Conservation (phyloP, 257 asterid species). For the Solanum clarkiae region DNA sequence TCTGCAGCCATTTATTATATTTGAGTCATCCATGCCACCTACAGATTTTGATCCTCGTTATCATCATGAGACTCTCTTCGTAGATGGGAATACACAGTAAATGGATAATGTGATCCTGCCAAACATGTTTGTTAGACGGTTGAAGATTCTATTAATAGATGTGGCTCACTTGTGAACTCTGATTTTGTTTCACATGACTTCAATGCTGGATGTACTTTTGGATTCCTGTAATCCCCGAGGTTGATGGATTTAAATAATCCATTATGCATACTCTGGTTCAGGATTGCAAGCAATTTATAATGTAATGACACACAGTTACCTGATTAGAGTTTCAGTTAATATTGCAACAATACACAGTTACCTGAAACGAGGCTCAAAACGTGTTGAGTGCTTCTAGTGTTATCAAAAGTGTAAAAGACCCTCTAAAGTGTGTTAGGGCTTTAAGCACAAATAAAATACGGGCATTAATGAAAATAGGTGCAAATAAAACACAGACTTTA, state of each 20-base stretch:
- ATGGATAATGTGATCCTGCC: neutral
- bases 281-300: neutral
- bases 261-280: neutral
- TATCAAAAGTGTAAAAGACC: no score
- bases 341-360: neutral
- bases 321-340: neutral
- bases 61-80: neutral
- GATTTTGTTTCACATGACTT: neutral
- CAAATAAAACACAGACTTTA: no score
- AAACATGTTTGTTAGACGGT: neutral
- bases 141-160: neutral
- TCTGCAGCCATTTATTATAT: neutral
- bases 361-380: no score
- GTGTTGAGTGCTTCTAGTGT: no score
- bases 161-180: neutral
- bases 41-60: neutral
- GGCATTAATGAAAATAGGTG: no score
- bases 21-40: neutral
- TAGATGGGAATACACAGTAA: neutral
- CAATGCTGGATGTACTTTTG: neutral
- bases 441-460: no score
- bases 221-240: neutral
- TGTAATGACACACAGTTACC: neutral
- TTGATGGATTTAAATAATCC: neutral
- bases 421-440: no score